Conservation (phyloP, 2,329 filamentous ascomycete species). For the Curvularia hawaiiensis region DNA sequence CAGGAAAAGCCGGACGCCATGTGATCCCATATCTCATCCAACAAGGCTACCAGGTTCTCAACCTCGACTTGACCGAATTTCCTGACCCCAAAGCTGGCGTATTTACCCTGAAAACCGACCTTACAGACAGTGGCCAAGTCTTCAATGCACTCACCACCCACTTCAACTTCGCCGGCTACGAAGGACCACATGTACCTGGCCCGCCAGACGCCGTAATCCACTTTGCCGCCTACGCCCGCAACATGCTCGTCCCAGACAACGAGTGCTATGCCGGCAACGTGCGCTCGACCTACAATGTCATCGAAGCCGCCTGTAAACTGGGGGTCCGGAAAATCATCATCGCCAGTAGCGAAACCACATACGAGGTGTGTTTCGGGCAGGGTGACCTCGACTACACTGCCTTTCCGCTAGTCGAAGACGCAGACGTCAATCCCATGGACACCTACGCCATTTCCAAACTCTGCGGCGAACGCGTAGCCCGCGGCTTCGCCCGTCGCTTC, state of each 20-base stretch:
- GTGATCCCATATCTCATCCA: conserved; percentile 59
- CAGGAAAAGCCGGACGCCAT: conserved; percentile 58
- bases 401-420: conserved; percentile 65
- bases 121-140: conserved; percentile 61
- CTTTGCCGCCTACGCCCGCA: conserved; percentile 62
- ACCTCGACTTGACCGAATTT: conserved; percentile 59
- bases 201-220: conserved; percentile 67
- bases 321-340: conserved; percentile 67
- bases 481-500: conserved; percentile 63
- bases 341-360: conserved; percentile 64
- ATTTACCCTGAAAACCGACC: conserved; percentile 61
- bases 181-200: conserved; percentile 49
- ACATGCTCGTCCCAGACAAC: conserved; percentile 66
- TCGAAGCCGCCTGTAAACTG: conserved; percentile 66
- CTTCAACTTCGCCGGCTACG: conserved; percentile 59
- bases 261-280: conserved; percentile 64
- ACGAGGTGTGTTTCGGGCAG: conserved; percentile 66
- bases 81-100: conserved; percentile 51
- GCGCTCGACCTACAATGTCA: conserved; percentile 63
- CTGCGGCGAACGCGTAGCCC: conserved; percentile 62
- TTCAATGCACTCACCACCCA: conserved; percentile 62
- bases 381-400: conserved; percentile 61
- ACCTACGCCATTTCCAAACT: conserved; percentile 66
- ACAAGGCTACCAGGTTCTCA: conserved; percentile 59
- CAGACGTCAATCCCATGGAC: conserved; percentile 66